A percentile compares a stretch with the other conserved stretches of the same genome.
These are phyloP conservation scores for Fusarium nelsonii DNA, from an alignment of 2,329 filamentous ascomycete species.

Conservation along the genomic window DNA sequence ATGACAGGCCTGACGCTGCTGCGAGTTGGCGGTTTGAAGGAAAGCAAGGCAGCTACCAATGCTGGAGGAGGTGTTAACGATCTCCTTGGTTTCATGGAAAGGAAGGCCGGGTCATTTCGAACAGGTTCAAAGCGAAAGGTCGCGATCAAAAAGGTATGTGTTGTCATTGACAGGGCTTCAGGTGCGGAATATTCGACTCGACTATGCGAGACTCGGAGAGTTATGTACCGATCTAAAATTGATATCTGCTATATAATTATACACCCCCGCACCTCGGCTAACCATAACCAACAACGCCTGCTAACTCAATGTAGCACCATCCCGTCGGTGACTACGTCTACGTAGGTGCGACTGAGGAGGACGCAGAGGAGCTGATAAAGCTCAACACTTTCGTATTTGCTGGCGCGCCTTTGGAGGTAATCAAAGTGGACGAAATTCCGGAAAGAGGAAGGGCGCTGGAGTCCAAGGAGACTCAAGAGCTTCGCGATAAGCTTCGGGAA, in stretches of 20 bases:
- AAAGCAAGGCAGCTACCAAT: constrained; percentile 76
- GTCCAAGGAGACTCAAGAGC: constrained; percentile 67
- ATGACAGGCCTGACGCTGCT: constrained; percentile 52
- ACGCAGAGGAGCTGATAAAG: constrained; percentile 73
- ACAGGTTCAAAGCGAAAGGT: constrained; percentile 63
- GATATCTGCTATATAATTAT: constrained; percentile 37
- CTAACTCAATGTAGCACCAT: constrained; percentile 79
- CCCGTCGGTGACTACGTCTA: constrained; percentile 76
- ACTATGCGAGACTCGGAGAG: constrained; percentile 38
- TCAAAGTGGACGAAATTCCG: constrained; percentile 60
- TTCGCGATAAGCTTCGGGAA: constrained; percentile 75
- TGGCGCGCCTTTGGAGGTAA: constrained; percentile 69
- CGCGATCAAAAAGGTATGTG: constrained; percentile 83
- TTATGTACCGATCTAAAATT: constrained; percentile 37
- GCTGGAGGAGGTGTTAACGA: constrained; percentile 74
- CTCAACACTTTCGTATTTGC: constrained; percentile 78
- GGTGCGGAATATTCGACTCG: constrained; percentile 45
- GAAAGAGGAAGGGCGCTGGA: constrained; percentile 57
- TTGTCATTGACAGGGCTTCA: constrained; percentile 50
- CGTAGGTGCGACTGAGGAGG: constrained; percentile 73
- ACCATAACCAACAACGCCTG: constrained; percentile 58
- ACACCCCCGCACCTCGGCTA: constrained; percentile 40
- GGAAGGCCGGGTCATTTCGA: constrained; percentile 71
- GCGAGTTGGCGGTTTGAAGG: constrained; percentile 71
- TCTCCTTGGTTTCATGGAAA: constrained; percentile 76